Evolutionary conservation across 148 eudicot species (phyloP).

Genomic region (Camellia sinensis): DNA sequence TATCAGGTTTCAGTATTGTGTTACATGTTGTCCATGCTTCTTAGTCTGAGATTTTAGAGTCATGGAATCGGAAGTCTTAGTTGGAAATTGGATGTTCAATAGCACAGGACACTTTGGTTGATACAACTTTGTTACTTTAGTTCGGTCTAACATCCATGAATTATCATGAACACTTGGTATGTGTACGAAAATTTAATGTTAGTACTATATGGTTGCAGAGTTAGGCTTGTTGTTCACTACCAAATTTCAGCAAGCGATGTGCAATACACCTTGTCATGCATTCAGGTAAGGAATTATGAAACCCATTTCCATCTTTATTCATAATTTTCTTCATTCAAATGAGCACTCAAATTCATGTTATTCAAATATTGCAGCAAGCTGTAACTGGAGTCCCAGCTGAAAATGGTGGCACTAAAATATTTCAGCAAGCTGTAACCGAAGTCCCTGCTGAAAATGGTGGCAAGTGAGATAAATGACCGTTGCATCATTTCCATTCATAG

Average conservation of each 20-base stretch:
- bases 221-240: constrained; percentile 79
- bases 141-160: background rate
- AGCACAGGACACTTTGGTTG: no score
- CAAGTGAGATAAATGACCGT: constrained; percentile 16
- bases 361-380: constrained; percentile 56
- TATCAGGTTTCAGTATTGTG: no score
- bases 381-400: constrained; percentile 36
- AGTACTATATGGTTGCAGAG: constrained; percentile 37
- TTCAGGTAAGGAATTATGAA: constrained; percentile 45
- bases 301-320: background rate
- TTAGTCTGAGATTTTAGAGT: no score
- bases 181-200: background rate
- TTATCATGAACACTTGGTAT: background rate
- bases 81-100: no score
- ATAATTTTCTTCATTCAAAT: background rate
- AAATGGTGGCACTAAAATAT: constrained; percentile 26
- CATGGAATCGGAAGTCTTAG: no score
- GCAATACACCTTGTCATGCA: constrained; percentile 63
- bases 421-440: constrained; percentile 61
- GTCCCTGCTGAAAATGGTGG: constrained; percentile 31
- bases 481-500: background rate
- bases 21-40: no score
- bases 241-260: constrained; percentile 76
- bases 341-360: background rate
- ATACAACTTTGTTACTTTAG: no score